phyloP scores from a whole-genome alignment of 2,329 filamentous ascomycete species.

The Cryphonectria parasitica region DNA sequence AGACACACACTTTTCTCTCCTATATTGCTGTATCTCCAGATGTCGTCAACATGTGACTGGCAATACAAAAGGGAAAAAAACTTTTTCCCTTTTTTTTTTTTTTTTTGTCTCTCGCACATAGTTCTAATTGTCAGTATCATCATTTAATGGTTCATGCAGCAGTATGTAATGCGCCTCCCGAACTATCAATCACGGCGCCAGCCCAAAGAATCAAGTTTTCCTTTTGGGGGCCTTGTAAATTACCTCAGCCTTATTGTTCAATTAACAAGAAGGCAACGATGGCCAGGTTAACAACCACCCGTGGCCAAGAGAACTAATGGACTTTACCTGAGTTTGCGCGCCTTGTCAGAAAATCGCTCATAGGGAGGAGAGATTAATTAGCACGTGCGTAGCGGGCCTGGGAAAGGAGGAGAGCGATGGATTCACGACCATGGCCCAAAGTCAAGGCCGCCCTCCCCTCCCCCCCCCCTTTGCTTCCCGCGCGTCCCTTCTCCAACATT shows the following conservation, averaged over 20 bases:
- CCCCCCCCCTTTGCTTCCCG: too few species aligned
- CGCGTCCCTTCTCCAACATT: neutral
- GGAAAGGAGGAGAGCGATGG: neutral
- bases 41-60: neutral
- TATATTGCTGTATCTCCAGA: neutral
- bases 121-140: neutral
- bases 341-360: conserved; percentile 5
- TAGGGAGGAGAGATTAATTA: neutral
- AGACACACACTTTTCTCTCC: neutral
- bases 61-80: neutral
- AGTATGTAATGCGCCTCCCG: neutral
- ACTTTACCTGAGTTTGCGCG: neutral
- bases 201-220: neutral
- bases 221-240: neutral
- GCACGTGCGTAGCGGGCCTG: neutral
- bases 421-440: neutral
- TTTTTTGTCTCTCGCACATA: neutral
- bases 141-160: neutral
- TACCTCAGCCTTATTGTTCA: neutral
- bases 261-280: neutral
- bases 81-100: too few species aligned
- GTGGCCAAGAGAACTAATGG: neutral
- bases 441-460: neutral
- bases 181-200: neutral
- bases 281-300: neutral